Conservation (phyloP, 495 filamentous ascomycete genomes). For the Penicillium bovifimosum region DNA sequence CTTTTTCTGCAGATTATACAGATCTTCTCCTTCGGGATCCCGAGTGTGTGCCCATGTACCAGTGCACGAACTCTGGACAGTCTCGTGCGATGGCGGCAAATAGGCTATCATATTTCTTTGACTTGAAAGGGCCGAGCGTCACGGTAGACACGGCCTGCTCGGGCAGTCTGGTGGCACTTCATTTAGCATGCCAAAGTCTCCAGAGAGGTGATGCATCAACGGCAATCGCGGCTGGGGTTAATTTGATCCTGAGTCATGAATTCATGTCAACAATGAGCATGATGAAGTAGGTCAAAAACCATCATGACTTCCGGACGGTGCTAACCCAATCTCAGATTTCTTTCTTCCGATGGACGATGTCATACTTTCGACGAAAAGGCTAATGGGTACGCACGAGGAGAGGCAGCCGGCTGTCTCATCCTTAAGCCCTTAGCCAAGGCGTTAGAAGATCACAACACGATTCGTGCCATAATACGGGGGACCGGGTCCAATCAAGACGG, state of each 20-base stretch:
- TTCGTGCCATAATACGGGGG: slow-evolving; percentile 40
- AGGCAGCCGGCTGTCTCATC: slow-evolving; percentile 29
- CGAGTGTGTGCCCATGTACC: slow-evolving; percentile 27
- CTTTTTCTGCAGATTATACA: slow-evolving; percentile 28
- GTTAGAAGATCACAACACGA: slow-evolving; percentile 29
- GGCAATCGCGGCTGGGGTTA: slow-evolving; percentile 33
- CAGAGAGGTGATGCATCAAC: slow-evolving; percentile 35
- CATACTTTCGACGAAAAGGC: slow-evolving; percentile 33
- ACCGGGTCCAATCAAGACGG: slow-evolving; percentile 43
- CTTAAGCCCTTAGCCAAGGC: slow-evolving; percentile 37
- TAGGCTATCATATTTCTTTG: slow-evolving; percentile 40
- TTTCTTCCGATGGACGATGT: slow-evolving; percentile 31
- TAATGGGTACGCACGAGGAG: slow-evolving; percentile 32
- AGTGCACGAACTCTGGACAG: slow-evolving; percentile 29
- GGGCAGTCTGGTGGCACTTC: slow-evolving; percentile 43
- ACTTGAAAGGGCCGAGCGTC: slow-evolving; percentile 39
- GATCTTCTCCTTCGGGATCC: slow-evolving; percentile 28
- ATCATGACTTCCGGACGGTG: not conserved
- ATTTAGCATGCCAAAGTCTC: slow-evolving; percentile 44
- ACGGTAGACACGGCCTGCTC: slow-evolving; percentile 52
- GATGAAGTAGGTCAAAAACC: slow-evolving; percentile 11
- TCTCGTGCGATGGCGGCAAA: slow-evolving; percentile 38
- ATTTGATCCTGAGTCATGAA: slow-evolving; percentile 28
- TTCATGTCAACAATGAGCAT: slow-evolving; percentile 21
- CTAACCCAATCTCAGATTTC: slow-evolving; percentile 6